These are phyloP conservation scores for Puccinellia tenuiflora DNA, from an alignment of 176 grass and related monocot genomes.

Conservation along the genomic window DNA sequence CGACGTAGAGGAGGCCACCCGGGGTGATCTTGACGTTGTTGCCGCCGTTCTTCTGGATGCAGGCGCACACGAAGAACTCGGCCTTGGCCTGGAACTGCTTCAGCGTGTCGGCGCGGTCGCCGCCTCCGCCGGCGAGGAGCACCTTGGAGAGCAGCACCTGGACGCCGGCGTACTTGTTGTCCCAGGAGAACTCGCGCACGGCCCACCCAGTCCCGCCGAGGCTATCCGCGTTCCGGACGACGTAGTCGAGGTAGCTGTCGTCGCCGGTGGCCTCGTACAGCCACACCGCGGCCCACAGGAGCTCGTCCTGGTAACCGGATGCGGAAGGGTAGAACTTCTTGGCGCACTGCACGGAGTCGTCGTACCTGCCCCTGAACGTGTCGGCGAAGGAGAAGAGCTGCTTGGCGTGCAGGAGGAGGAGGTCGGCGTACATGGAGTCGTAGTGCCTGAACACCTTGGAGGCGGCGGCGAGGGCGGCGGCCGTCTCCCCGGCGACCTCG, in stretches of 20 bases:
- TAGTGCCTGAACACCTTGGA: slow-evolving; percentile 65
- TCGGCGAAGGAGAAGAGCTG: slow-evolving; percentile 89
- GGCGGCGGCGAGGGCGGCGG: slow-evolving; percentile 68
- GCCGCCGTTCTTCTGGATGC: slow-evolving; percentile 83
- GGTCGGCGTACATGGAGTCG: slow-evolving; percentile 65
- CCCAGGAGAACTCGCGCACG: slow-evolving; percentile 85
- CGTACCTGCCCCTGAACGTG: slow-evolving; percentile 70
- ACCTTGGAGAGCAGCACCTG: slow-evolving; percentile 86
- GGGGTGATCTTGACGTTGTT: slow-evolving; percentile 66
- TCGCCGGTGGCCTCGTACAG: slow-evolving; percentile 79
- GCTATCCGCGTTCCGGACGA: slow-evolving; percentile 43
- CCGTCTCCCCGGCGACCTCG: slow-evolving; percentile 68
- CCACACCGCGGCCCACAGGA: slow-evolving; percentile 85
- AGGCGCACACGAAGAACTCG: slow-evolving; percentile 92
- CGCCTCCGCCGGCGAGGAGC: slow-evolving; percentile 30
- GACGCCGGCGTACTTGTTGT: slow-evolving; percentile 93
- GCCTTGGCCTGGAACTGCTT: slow-evolving; percentile 84
- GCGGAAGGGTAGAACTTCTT: slow-evolving; percentile 90
- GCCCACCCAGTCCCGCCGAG: slow-evolving; percentile 81
- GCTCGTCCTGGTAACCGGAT: slow-evolving; percentile 70
- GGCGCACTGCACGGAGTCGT: slow-evolving; percentile 43
- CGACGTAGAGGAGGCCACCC: slow-evolving; percentile 58
- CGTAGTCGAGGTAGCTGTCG: slow-evolving; percentile 60
- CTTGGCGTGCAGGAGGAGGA: slow-evolving; percentile 73
- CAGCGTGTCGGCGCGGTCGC: slow-evolving; percentile 33